phyloP scores from a whole-genome alignment of 2,329 filamentous ascomycete species.

The Drechmeria coniospora region DNA sequence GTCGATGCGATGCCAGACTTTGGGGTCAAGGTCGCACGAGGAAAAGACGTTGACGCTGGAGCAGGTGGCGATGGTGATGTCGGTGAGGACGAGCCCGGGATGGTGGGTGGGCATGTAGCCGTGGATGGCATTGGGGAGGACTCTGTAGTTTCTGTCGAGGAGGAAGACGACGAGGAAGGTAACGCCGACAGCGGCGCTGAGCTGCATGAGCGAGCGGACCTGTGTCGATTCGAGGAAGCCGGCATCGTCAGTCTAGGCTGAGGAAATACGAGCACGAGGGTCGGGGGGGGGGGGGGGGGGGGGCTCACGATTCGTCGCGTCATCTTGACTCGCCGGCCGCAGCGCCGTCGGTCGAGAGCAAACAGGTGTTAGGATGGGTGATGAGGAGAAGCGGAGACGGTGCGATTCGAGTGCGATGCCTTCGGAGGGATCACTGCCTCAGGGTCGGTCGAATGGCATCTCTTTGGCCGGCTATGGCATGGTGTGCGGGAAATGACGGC shows the following conservation, averaged over 20 bases:
- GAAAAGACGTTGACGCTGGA: slow-evolving; percentile 60
- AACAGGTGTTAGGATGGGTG: no score
- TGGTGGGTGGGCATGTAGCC: slow-evolving; percentile 77
- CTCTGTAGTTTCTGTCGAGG: slow-evolving; percentile 76
- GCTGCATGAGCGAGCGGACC: slow-evolving; percentile 60
- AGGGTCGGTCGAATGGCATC: no score
- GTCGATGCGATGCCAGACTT: slow-evolving; percentile 66
- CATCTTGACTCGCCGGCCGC: no score
- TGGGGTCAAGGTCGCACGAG: slow-evolving; percentile 57
- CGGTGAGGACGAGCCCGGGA: slow-evolving; percentile 70
- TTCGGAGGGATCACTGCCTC: no score
- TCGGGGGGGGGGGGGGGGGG: background rate
- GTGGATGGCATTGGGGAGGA: slow-evolving; percentile 75
- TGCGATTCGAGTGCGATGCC: no score
- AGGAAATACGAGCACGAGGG: background rate
- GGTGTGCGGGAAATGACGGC: no score
- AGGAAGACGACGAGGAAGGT: slow-evolving; percentile 61
- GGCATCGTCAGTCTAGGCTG: slow-evolving; percentile 1
- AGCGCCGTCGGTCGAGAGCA: no score
- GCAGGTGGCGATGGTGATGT: slow-evolving; percentile 66
- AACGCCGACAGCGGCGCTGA: slow-evolving; percentile 48
- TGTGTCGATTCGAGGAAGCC: no score
- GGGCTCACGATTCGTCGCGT: slow-evolving; percentile 21
- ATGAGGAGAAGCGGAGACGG: no score
- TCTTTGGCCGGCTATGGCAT: no score